Percentiles rank a stretch among this genome's conserved stretches.
These are phyloP conservation scores for Pogostemon cablin DNA, from an alignment of 257 asterid species.

Conservation along the genomic window DNA sequence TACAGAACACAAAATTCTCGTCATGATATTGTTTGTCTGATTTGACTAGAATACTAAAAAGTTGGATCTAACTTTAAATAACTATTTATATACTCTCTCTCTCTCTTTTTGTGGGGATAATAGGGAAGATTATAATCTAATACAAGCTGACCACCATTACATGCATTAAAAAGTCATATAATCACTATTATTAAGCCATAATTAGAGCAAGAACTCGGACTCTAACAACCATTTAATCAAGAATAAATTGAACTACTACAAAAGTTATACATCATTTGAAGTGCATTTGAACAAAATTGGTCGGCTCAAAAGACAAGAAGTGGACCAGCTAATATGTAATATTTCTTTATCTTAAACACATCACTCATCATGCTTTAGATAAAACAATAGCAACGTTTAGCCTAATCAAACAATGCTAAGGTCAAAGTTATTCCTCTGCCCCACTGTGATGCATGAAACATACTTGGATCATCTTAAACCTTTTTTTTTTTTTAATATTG, in stretches of 20 bases:
- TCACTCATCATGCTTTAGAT: conserved; percentile 28
- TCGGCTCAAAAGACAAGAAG: conserved; percentile 22
- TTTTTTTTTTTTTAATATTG: conserved; percentile 19
- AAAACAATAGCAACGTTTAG: conserved; percentile 30
- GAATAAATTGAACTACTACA: background rate
- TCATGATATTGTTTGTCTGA: background rate
- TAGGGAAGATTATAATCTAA: background rate
- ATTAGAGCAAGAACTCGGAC: conserved; percentile 15
- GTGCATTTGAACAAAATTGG: conserved; percentile 14
- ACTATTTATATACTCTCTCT: no score
- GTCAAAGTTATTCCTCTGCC: conserved; percentile 39
- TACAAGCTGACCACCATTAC: conserved; percentile 14
- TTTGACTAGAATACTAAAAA: background rate
- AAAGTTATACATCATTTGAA: background rate
- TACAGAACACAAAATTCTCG: background rate
- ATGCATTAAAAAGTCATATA: background rate
- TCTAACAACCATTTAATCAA: no score
- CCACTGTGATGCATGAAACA: conserved; percentile 48
- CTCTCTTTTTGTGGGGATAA: background rate
- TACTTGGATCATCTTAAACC: conserved; percentile 37
- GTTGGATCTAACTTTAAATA: no score
- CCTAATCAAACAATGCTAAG: conserved; percentile 23
- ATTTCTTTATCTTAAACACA: conserved; percentile 31
- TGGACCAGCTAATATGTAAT: conserved; percentile 27
- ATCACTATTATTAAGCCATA: conserved; percentile 12